Evolutionary conservation across 306 rosid genomes (phyloP).

Genomic region (Fragaria ananassa): DNA sequence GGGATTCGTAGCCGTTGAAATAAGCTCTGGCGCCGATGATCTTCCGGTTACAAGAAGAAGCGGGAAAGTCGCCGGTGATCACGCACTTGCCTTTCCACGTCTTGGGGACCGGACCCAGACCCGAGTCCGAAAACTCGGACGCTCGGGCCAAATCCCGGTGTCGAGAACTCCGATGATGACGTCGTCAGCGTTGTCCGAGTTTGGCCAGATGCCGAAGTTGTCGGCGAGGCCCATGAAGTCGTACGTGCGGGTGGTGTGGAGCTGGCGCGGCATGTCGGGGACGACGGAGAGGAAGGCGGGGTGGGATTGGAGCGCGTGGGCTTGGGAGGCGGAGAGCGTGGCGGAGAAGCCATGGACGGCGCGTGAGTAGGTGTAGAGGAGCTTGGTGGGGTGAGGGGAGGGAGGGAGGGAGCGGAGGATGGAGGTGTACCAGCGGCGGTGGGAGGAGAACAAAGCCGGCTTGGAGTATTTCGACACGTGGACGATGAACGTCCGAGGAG

Average conservation of each 20-base stretch:
- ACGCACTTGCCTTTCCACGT: slow-evolving; percentile 68
- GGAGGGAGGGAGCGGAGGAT: slow-evolving; percentile 64
- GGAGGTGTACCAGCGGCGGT: slow-evolving; percentile 63
- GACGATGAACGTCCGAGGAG: slow-evolving; percentile 60
- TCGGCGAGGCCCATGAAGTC: slow-evolving; percentile 61
- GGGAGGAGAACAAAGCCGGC: slow-evolving; percentile 52
- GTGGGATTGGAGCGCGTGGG: slow-evolving; percentile 30
- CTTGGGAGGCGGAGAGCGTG: slow-evolving; percentile 48
- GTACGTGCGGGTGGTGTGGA: slow-evolving; percentile 77
- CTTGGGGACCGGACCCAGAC: slow-evolving; percentile 39
- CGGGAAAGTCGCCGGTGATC: slow-evolving; percentile 36
- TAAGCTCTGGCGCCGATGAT: slow-evolving; percentile 69
- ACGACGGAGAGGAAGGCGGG: slow-evolving; percentile 51
- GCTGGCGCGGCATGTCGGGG: slow-evolving; percentile 63
- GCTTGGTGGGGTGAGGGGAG: slow-evolving; percentile 45
- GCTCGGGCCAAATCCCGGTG: slow-evolving; percentile 89
- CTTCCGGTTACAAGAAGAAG: slow-evolving; percentile 57
- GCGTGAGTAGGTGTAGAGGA: slow-evolving; percentile 61
- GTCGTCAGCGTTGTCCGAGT: slow-evolving; percentile 54
- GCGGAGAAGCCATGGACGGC: slow-evolving; percentile 73
- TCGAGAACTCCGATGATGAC: slow-evolving; percentile 69
- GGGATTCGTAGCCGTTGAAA: slow-evolving; percentile 56
- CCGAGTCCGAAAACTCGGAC: slow-evolving; percentile 49
- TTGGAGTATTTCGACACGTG: slow-evolving; percentile 60
- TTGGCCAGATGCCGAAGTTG: slow-evolving; percentile 54